Evolutionary conservation across 495 filamentous ascomycete genomes (phyloP).

Genomic region (Aspergillus avenaceus): DNA sequence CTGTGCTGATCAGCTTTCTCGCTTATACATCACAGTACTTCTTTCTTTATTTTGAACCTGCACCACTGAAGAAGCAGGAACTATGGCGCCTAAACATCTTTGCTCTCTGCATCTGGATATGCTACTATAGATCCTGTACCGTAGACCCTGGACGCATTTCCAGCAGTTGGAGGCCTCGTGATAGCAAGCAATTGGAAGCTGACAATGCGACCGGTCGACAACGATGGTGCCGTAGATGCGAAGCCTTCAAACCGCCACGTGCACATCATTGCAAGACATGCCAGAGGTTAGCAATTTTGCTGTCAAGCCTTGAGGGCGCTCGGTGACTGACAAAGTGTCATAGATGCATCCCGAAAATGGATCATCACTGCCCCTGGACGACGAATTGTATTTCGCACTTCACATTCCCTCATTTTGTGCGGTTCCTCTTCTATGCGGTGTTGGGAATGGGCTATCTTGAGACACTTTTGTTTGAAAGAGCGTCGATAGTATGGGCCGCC

Average conservation of each 20-base stretch:
- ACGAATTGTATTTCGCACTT: constrained; percentile 86
- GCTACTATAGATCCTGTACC: constrained; percentile 71
- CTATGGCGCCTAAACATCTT: constrained; percentile 68
- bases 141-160: constrained; percentile 67
- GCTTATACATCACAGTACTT: constrained; percentile 81
- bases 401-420: constrained; percentile 85
- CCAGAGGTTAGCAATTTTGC: constrained; percentile 49
- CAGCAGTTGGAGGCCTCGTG: constrained; percentile 20
- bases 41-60: constrained; percentile 69
- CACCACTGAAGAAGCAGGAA: constrained; percentile 58
- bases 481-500: constrained; percentile 58
- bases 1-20: constrained; percentile 66
- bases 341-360: constrained; percentile 94
- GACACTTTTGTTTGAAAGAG: constrained; percentile 54
- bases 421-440: constrained; percentile 79
- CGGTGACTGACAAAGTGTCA: neutral
- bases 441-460: constrained; percentile 62
- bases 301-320: too few relatives aligned
- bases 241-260: constrained; percentile 75
- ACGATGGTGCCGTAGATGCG: constrained; percentile 86
- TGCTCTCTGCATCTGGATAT: constrained; percentile 69
- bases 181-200: constrained; percentile 23
- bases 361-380: constrained; percentile 98
- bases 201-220: constrained; percentile 26
- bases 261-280: constrained; percentile 92